Percentiles rank a stretch among this genome's conserved stretches.
These are phyloP conservation scores for Ciborinia camelliae DNA, from an alignment of 2,329 filamentous ascomycete species.

Conservation along the genomic window DNA sequence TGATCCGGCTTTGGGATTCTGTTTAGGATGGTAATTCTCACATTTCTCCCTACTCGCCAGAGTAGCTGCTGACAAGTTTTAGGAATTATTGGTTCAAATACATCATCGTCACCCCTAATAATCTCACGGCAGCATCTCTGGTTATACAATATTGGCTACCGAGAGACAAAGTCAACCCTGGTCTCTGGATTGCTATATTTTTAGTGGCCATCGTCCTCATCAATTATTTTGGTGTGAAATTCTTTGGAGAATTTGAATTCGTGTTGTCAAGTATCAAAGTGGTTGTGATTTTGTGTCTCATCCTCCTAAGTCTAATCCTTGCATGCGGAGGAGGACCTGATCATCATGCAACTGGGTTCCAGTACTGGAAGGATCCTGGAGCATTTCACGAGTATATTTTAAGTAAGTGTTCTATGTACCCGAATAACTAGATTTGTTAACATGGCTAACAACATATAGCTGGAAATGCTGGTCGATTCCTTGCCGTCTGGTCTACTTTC, in stretches of 20 bases:
- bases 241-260: conserved; percentile 49
- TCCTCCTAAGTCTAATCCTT: conserved; percentile 61
- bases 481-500: conserved; percentile 55
- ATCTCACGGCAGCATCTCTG: conserved; percentile 74
- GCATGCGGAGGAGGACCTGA: conserved; percentile 62
- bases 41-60: background rate
- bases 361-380: conserved; percentile 48
- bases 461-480: conserved; percentile 48
- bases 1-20: conserved; percentile 77
- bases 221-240: conserved; percentile 55
- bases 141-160: conserved; percentile 76
- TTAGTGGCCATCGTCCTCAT: conserved; percentile 59
- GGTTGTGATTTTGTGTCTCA: conserved; percentile 61
- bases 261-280: conserved; percentile 57
- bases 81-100: conserved; percentile 49
- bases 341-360: conserved; percentile 49
- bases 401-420: conserved; percentile 22
- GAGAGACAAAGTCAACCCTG: conserved; percentile 63
- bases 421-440: conserved; percentile 15
- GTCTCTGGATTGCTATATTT: conserved; percentile 75
- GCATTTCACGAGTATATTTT: conserved; percentile 41
- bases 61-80: conserved; percentile 16
- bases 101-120: conserved; percentile 81
- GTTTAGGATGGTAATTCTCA: conserved; percentile 55
- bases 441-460: conserved; percentile 42